These are phyloP conservation scores for Lolium rigidum DNA, from an alignment of 176 grass and related monocot genomes.

Conservation along the genomic window DNA sequence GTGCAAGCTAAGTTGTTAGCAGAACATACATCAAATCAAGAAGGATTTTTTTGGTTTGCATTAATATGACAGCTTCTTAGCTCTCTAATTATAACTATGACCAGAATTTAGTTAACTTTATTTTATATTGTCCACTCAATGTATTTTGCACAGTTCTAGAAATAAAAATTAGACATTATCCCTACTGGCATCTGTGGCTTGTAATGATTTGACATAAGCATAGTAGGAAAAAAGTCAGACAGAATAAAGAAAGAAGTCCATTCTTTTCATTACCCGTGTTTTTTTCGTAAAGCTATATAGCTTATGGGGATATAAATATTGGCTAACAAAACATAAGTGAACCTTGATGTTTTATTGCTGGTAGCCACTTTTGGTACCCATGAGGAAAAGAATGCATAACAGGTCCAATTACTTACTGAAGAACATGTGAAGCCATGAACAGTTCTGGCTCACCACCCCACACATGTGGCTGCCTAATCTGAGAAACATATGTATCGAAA, in stretches of 20 bases:
- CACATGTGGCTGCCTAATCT: slow-evolving; percentile 64
- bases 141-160: background rate
- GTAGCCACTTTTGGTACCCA: background rate
- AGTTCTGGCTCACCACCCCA: slow-evolving; percentile 35
- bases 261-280: background rate
- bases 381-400: background rate
- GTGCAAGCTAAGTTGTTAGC: background rate
- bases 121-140: background rate
- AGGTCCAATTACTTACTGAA: slow-evolving; percentile 10
- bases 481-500: slow-evolving; percentile 80
- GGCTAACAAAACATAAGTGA: background rate
- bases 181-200: background rate
- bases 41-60: background rate
- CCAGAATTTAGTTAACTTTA: slow-evolving; percentile 1
- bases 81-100: background rate
- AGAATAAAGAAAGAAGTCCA: background rate
- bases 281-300: background rate
- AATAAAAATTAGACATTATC: background rate
- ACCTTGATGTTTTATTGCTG: background rate
- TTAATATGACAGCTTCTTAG: background rate
- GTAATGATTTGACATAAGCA: background rate
- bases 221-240: background rate
- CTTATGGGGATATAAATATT: background rate
- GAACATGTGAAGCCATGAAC: slow-evolving; percentile 27
- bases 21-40: background rate